Base-by-base conservation (phyloP, 2,329 filamentous ascomycete species). In the Cryphonectria radicalis region DNA sequence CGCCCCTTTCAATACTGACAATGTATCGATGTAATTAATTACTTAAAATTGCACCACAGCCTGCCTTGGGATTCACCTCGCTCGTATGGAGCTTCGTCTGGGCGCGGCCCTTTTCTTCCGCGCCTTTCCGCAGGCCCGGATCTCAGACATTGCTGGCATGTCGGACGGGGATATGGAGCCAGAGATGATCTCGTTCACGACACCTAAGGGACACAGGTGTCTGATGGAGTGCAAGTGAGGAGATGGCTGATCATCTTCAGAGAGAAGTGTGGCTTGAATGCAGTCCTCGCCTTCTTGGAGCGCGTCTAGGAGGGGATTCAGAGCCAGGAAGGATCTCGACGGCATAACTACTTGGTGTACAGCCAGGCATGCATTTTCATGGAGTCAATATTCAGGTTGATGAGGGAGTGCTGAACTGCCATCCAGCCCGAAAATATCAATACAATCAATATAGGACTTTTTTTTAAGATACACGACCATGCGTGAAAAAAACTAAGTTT, bases 41-140 rank as follows among this genome's bases (percentile, higher is more conserved):
- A 65, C 6, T 50, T 13, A 11, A 11, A 3, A 10, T 50, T 50
- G 37, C 11, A 14, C 10, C 53, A 62, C 37, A 79, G 78, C 76
- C 4, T 90, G 88, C 72, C 78, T 90, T 17, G 87, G 87, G 4
- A 79, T 87, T 40, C 85, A 89, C 70, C 81, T 90, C 10, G 87
- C 87, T 0, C 80, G 81, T 22, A 85, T 87, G 78, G 86, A 89
- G 73, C 75, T 89, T 35, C 80, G 86, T 8, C 81, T 87, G 55
- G 85, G 81, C 0, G 79, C 82, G 2, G 84, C 86, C 0, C 79
- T 82, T 19, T 86, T 89, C 77, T 87, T 88, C 76, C 75, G 72
- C 13, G 67, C 73, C 8, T 80, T 79, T 62, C 78, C 78, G 1
- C 74, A 77, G 40, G 78, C 77, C 17, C 74, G 53, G 37, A 72